Conservation (phyloP, 768 basidiomycete genomes). For the Russula brevipes region DNA sequence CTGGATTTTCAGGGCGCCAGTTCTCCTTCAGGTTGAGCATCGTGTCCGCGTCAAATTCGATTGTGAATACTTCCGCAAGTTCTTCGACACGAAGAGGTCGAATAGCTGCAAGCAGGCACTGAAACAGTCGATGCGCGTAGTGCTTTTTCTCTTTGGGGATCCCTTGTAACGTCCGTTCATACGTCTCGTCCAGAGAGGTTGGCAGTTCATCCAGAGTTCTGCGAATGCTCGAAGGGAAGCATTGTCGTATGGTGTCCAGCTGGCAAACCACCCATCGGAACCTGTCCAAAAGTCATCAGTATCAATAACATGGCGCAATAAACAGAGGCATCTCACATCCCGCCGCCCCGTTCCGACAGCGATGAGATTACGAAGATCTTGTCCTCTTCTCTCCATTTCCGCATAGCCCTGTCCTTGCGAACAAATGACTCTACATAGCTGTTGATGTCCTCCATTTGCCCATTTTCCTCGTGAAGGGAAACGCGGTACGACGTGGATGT, state of each 20-base stretch:
- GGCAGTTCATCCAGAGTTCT: neutral
- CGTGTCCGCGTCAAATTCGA: neutral
- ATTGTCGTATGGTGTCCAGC: neutral
- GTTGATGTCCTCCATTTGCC: conserved; percentile 5
- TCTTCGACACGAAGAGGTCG: conserved; percentile 8
- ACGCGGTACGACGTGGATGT: neutral
- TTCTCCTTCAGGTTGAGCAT: neutral
- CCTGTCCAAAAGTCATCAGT: neutral
- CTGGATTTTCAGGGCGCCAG: neutral
- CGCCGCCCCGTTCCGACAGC: neutral
- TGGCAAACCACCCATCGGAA: neutral
- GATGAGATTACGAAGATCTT: neutral
- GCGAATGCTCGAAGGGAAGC: neutral
- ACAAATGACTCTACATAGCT: neutral
- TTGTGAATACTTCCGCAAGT: conserved; percentile 4
- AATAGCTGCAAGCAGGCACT: neutral
- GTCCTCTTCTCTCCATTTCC: conserved; percentile 1
- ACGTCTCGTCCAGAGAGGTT: neutral
- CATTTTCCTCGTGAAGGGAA: conserved; percentile 10
- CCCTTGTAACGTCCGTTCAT: neutral
- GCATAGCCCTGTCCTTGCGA: neutral
- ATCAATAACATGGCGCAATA: no score
- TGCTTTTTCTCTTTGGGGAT: neutral
- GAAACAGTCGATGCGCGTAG: neutral
- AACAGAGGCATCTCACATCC: neutral